A percentile compares a stretch with the other conserved stretches of the same genome.
Evolutionary conservation across 1,284 basidiomycete genomes (phyloP).

Genomic region (Leccinum ponderosum): DNA sequence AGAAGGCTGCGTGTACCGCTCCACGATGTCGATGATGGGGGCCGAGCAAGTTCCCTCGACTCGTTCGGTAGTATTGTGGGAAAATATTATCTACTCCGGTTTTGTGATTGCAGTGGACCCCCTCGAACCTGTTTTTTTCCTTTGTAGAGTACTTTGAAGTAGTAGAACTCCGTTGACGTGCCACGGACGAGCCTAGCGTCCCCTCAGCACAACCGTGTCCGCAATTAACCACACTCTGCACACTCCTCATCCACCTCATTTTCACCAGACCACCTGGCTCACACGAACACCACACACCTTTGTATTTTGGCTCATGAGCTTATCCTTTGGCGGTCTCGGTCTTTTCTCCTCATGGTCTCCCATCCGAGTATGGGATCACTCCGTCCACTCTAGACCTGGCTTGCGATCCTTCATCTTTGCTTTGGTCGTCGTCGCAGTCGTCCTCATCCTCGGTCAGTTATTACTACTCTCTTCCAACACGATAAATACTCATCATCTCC

Average conservation of each 20-base stretch:
- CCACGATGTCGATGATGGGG: background rate
- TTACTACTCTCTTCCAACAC: slow-evolving; percentile 4
- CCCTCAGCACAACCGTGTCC: slow-evolving; percentile 28
- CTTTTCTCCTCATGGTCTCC: slow-evolving; percentile 60
- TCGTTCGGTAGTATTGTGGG: slow-evolving; percentile 6
- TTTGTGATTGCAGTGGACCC: slow-evolving; percentile 18
- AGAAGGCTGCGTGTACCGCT: background rate
- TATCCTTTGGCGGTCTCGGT: slow-evolving; percentile 61
- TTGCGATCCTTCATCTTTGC: slow-evolving; percentile 67
- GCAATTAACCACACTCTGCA: slow-evolving; percentile 25
- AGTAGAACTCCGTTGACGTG: background rate
- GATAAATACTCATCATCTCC: slow-evolving; percentile 14
- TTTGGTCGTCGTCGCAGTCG: slow-evolving; percentile 63
- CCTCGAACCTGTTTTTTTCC: slow-evolving; percentile 1
- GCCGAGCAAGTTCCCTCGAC: background rate
- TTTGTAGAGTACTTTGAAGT: slow-evolving; percentile 20
- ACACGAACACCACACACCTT: slow-evolving; percentile 15
- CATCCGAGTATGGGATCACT: slow-evolving; percentile 48
- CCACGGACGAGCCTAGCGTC: slow-evolving; percentile 11
- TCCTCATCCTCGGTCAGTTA: slow-evolving; percentile 69
- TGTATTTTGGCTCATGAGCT: slow-evolving; percentile 56
- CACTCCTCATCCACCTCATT: slow-evolving; percentile 10
- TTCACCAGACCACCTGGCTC: slow-evolving; percentile 18
- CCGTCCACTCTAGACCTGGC: slow-evolving; percentile 57
- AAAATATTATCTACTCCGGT: slow-evolving; percentile 32